Evolutionary conservation across 2,329 filamentous ascomycete species (phyloP), one percentile per base, ranked within the genome.

Genomic region (Huntiella abstrusa): DNA sequence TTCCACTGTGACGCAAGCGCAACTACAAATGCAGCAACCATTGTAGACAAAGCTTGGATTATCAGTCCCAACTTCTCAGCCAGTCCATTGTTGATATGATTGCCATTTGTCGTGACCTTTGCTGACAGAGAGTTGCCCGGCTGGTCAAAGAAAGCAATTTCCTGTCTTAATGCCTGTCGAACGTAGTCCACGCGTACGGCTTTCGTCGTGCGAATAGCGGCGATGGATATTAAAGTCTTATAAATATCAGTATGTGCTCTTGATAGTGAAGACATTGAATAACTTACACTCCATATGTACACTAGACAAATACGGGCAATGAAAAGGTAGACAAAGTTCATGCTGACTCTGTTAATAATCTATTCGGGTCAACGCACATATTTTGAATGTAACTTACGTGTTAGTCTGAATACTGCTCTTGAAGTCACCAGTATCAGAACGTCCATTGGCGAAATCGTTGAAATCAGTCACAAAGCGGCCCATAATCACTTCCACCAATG

Each of bases 401-500:
- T 61, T 66, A 44, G 62, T 58, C 50, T 66, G 66, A 37, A 77
- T 64, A n/a, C 65, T 56, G 2, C 59, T 53, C 43, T 67, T 64
- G 54, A 77, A 78, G 5, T 64, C 55, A 1, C 59, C 60, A 15
- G 67, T 61, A 2, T 63, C 61, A 6, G 64, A 53, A 17, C 57
- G 42, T 11, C 65, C 65, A 0, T 60, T 59, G 47, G 70, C 70
- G 55, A 76, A 79, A n/a, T 61, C 58, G 45, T 67, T 72, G 53
- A 78, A 77, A 6, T 66, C 60, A 5, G 69, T 69, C 40, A 75
- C 65, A 33, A 70, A 64, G 34, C 59, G 58, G 52, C 72, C 72
- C 55, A 77, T 73, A 5, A 77, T 62, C 35, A 77, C 60, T 34
- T 74, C 71, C 70, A 78, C 75, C 33, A 75, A 53, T 0, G 71